phyloP scores from a whole-genome alignment of 129 eudicot genomes.

The Flaveria bidentis region DNA sequence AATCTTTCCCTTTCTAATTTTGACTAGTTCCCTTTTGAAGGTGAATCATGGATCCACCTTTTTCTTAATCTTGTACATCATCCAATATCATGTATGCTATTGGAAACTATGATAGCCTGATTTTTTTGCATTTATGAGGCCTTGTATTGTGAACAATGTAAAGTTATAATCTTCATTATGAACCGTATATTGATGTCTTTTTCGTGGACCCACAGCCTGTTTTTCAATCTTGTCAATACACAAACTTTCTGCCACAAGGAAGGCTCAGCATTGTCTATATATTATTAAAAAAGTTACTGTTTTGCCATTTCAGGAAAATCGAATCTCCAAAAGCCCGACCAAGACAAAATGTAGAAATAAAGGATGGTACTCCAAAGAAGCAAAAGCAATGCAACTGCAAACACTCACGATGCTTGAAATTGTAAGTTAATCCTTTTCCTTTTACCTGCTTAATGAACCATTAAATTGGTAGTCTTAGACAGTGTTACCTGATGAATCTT shows the following conservation, averaged over 20 bases:
- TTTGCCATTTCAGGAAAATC: conserved; percentile 58
- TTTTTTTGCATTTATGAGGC: conserved; percentile 8
- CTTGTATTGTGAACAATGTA: conserved; percentile 18
- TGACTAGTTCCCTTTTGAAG: background rate
- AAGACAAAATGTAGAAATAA: conserved; percentile 60
- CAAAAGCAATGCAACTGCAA: conserved; percentile 94
- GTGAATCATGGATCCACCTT: background rate
- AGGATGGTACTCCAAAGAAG: conserved; percentile 92
- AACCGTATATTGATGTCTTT: conserved; percentile 8
- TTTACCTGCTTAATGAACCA: background rate
- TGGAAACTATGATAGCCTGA: conserved; percentile 9
- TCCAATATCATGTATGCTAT: background rate
- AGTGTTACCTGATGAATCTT: background rate
- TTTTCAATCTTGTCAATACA: conserved; percentile 10
- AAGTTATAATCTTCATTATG: background rate
- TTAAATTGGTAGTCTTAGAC: background rate
- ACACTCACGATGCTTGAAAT: conserved; percentile 88
- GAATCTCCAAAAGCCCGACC: conserved; percentile 76
- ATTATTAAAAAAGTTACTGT: background rate
- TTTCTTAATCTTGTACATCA: conserved; percentile 1
- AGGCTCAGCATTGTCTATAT: background rate
- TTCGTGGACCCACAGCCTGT: background rate
- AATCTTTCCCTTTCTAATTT: background rate
- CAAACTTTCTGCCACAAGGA: conserved; percentile 1
- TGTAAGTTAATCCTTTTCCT: conserved; percentile 51